Conservation (phyloP, 176 grass and related monocot species). For the Avena atlantica region DNA sequence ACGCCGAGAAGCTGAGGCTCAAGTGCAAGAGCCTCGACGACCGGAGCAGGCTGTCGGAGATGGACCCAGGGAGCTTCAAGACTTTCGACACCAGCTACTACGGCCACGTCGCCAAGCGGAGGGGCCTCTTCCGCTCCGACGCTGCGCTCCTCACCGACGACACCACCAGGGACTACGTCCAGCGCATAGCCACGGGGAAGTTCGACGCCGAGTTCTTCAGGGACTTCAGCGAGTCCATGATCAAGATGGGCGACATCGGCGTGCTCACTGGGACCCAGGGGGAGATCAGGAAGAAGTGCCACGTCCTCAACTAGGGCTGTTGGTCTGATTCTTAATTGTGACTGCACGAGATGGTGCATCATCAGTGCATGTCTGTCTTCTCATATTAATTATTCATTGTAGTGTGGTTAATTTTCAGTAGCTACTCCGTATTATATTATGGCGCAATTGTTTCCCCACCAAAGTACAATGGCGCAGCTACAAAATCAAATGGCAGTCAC, state of each 20-base stretch:
- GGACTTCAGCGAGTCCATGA: background rate
- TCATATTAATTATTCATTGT: too few species aligned
- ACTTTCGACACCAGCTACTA: background rate
- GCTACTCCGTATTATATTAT: too few species aligned
- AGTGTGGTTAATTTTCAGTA: too few species aligned
- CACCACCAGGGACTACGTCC: constrained; percentile 1
- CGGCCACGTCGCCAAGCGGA: constrained; percentile 9
- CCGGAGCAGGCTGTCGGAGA: background rate
- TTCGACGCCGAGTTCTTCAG: constrained; percentile 2
- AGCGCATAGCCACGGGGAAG: background rate
- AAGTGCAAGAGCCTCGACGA: constrained; percentile 16
- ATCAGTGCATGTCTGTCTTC: too few species aligned
- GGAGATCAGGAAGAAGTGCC: constrained; percentile 42
- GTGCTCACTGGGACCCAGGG: constrained; percentile 39
- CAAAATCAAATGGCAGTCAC: too few species aligned
- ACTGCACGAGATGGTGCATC: background rate
- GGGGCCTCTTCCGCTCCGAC: constrained; percentile 26
- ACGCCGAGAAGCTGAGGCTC: background rate
- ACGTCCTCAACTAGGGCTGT: background rate
- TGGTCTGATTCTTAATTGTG: background rate
- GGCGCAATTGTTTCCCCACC: too few species aligned
- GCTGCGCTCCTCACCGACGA: background rate
- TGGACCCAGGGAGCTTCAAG: constrained; percentile 8
- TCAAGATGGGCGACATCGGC: constrained; percentile 44
- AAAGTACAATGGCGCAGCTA: too few species aligned